A percentile compares a stretch with the other conserved stretches of the same genome.
Conservation (phyloP, 1,139 yeast genomes). For the Geotrichum phurueaensis region DNA sequence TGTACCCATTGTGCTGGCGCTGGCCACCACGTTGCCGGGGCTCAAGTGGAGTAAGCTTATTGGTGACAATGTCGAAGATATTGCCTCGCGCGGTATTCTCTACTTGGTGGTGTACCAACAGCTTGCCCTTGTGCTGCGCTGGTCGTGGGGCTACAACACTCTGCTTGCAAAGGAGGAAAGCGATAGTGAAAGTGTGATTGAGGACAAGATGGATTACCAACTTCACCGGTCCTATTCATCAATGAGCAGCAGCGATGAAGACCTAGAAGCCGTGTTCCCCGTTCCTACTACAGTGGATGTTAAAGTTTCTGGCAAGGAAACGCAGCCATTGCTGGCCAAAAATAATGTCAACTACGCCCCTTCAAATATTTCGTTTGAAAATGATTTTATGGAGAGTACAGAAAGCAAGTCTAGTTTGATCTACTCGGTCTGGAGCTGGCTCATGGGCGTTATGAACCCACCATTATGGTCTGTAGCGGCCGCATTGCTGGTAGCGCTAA, state of each 20-base stretch:
- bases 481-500: conserved; percentile 75
- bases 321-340: not conserved
- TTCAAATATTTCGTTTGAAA: not conserved
- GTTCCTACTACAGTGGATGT: not conserved
- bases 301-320: not conserved
- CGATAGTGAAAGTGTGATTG: conserved; percentile 10
- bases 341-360: not conserved
- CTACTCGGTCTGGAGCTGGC: conserved; percentile 5
- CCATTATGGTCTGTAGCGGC: conserved; percentile 88
- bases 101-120: conserved; percentile 75
- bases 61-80: conserved; percentile 59
- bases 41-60: conserved; percentile 66
- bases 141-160: conserved; percentile 83
- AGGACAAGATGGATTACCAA: not conserved
- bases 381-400: not conserved
- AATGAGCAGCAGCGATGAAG: conserved; percentile 2
- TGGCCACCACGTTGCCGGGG: conserved; percentile 66
- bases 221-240: not conserved
- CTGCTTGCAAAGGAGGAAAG: conserved; percentile 44
- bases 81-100: conserved; percentile 72
- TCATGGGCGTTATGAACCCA: conserved; percentile 71
- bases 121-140: conserved; percentile 71
- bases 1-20: conserved; percentile 64
- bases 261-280: not conserved
- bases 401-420: not conserved